A percentile compares a stretch with the other conserved stretches of the same genome.
phyloP scores from a whole-genome alignment of 2,329 filamentous ascomycete genomes.

The Fusarium xyrophilum region DNA sequence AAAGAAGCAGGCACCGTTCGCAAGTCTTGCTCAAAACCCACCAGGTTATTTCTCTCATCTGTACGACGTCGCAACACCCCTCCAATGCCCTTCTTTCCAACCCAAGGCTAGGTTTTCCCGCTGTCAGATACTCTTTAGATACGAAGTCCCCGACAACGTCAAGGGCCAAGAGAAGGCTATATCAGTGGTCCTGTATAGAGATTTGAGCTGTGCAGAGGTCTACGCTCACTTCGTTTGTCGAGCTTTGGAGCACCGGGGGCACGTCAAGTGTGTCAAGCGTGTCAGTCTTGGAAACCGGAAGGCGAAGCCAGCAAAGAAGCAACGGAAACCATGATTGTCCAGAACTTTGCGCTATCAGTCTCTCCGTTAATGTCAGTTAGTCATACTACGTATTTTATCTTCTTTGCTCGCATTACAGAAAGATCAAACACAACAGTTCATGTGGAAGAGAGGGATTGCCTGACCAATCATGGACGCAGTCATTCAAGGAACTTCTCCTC shows the following conservation, averaged over 20 bases:
- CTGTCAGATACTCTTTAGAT: background rate
- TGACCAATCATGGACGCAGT: background rate
- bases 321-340: too few relatives aligned
- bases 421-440: background rate
- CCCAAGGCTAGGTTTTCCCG: background rate
- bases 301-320: too few relatives aligned
- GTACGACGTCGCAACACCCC: background rate
- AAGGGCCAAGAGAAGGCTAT: background rate
- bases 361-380: background rate
- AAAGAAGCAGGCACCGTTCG: background rate
- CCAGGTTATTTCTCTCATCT: background rate
- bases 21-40: background rate
- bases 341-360: background rate
- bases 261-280: background rate
- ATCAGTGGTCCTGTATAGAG: too few relatives aligned
- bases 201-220: background rate
- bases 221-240: background rate
- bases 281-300: too few relatives aligned
- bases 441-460: too few relatives aligned
- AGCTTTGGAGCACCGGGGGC: background rate
- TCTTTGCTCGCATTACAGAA: background rate
- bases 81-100: background rate
- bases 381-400: background rate
- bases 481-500: background rate
- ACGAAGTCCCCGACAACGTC: background rate